phyloP scores from a whole-genome alignment of 768 basidiomycete species.

The Phanerochaete carnosa region DNA sequence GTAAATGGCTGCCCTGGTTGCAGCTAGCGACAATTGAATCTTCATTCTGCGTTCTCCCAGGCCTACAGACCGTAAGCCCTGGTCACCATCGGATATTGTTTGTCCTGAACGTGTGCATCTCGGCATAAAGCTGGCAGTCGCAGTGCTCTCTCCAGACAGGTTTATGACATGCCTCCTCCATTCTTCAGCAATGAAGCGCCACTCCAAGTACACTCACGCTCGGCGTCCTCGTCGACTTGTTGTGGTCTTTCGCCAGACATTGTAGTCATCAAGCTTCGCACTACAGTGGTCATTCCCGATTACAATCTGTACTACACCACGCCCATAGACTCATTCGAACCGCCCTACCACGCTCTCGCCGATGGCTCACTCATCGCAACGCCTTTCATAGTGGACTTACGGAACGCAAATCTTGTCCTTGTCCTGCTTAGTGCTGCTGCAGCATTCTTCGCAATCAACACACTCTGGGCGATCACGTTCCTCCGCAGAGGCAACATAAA shows the following conservation, averaged over 20 bases:
- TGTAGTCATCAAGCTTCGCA: slow-evolving; percentile 48
- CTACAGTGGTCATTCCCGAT: slow-evolving; percentile 46
- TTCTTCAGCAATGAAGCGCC: background rate
- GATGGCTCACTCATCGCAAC: slow-evolving; percentile 62
- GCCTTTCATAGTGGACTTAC: slow-evolving; percentile 41
- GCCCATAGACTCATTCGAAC: slow-evolving; percentile 44
- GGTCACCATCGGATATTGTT: background rate
- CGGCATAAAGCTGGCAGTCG: background rate
- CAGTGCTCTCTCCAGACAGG: background rate
- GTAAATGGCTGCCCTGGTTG: background rate
- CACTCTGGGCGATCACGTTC: slow-evolving; percentile 47
- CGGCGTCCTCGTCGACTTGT: background rate
- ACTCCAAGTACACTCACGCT: background rate
- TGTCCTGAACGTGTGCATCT: background rate
- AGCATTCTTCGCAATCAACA: slow-evolving; percentile 52
- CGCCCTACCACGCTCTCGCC: slow-evolving; percentile 40
- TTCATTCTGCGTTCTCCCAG: background rate
- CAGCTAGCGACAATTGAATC: slow-evolving; percentile 1
- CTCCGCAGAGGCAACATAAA: slow-evolving; percentile 52
- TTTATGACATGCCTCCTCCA: background rate
- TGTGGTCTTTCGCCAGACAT: slow-evolving; percentile 27
- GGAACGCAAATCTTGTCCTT: slow-evolving; percentile 38
- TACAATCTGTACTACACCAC: slow-evolving; percentile 41
- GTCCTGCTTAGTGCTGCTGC: slow-evolving; percentile 47
- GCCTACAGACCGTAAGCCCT: background rate